phyloP scores from a whole-genome alignment of 257 asterid genomes.

The Salvia rosmarinus region DNA sequence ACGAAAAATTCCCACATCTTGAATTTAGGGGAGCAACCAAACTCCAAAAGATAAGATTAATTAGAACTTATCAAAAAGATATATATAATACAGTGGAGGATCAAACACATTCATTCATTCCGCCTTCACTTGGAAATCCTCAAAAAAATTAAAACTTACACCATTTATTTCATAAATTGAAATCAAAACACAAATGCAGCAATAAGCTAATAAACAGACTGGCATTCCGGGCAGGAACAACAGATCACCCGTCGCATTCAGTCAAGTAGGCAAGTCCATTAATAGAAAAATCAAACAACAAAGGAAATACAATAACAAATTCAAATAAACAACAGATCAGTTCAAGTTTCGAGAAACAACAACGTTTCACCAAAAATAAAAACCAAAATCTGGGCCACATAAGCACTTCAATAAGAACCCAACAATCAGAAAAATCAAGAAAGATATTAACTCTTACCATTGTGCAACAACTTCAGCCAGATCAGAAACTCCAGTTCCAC shows the following conservation, averaged over 20 bases:
- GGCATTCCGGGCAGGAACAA: conserved; percentile 23
- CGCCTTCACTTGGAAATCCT: conserved; percentile 1
- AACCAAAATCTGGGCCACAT: neutral
- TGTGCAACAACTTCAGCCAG: conserved; percentile 58
- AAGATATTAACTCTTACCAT: conserved; percentile 58
- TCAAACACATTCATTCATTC: conserved; percentile 21
- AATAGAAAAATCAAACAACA: conserved; percentile 5
- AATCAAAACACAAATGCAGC: conserved; percentile 29
- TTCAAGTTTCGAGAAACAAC: neutral
- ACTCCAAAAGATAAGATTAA: neutral
- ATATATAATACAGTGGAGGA: too few relatives aligned
- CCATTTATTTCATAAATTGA: conserved; percentile 17
- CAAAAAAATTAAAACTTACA: conserved; percentile 5
- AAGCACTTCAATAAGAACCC: conserved; percentile 25
- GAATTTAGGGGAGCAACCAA: conserved; percentile 9
- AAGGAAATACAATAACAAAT: neutral
- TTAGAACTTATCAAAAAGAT: neutral
- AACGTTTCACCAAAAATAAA: neutral
- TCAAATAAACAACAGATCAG: conserved; percentile 30
- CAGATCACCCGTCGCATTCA: conserved; percentile 21
- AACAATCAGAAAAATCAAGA: conserved; percentile 17
- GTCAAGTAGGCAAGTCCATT: neutral
- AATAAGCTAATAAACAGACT: conserved; percentile 5
- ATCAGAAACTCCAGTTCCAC: conserved; percentile 55
- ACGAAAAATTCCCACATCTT: neutral